Evolutionary conservation across 768 basidiomycete species (phyloP), one percentile per base, ranked within the genome.

Genomic region (Boletellus ananas): DNA sequence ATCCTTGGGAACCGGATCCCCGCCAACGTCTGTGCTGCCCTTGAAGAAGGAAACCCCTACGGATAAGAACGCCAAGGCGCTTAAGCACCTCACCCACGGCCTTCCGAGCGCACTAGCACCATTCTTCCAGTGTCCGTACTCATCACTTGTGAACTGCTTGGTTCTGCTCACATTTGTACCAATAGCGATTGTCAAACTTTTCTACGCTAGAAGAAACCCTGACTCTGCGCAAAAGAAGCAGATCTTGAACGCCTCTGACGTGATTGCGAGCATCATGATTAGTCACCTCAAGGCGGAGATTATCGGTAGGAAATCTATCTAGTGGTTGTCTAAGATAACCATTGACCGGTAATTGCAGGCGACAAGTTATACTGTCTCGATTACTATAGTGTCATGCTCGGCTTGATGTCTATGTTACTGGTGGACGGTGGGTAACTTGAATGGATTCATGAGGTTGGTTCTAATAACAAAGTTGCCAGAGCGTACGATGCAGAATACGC

Each of bases 161-260:
- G 17, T 52, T 36, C 11, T 47, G 34, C 51, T 65, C 21, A 68
- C 34, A 9, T 47, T 29, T 27, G 29, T 8, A 43, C 39, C 14
- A 13, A 41, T 47, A 94, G 91, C 92, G 13, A 81, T 91, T 60
- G 84, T 91, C 52, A 91, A 93, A 70, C 77, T 94, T 67, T 88
- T 94, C 68, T 83, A 90, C 62, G 82, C 83, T 12, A 77, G 90
- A 51, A 81, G 92, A 17, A 90, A 82, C 60, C 79, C 83, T 10
- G 93, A 95, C 59, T 52, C 77, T 4, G 59, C 75, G 14, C 92
- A 94, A 63, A 87, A 80, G 67, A 84, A 86, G 61, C 88, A 90
- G 60, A 87, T 94, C 13, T 61, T 74, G 16, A 79, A 81, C 18
- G 81, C 90, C 2, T 85, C 91, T 0, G 70, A 75, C 42, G 70